Conservation (phyloP, 2,329 filamentous ascomycete genomes). For the Pseudocercospora ulei region DNA sequence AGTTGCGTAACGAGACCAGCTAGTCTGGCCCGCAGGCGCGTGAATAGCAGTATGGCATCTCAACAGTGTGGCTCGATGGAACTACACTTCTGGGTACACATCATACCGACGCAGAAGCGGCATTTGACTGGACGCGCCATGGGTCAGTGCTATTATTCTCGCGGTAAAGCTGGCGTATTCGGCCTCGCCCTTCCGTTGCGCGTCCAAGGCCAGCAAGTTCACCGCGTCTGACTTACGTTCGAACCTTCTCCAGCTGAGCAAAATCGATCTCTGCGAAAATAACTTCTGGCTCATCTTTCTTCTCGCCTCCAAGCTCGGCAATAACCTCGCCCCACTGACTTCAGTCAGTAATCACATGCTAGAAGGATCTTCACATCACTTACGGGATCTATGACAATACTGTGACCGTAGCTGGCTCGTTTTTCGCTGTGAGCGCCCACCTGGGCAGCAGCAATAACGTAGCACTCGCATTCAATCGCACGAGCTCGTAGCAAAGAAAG, state of each 20-base stretch:
- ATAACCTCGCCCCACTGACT: constrained; percentile 63
- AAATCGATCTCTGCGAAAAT: constrained; percentile 37
- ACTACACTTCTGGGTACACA: constrained; percentile 30
- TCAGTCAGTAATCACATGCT: neutral
- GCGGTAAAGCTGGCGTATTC: too few relatives aligned
- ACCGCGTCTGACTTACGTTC: constrained; percentile 24
- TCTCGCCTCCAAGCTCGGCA: constrained; percentile 50
- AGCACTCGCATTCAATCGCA: constrained; percentile 82
- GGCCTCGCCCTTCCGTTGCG: too few relatives aligned
- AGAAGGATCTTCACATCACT: neutral
- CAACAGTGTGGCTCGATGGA: too few relatives aligned
- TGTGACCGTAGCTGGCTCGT: constrained; percentile 73
- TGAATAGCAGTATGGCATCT: too few relatives aligned
- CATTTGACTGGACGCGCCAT: neutral
- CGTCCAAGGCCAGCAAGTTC: too few relatives aligned
- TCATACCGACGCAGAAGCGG: constrained; percentile 21
- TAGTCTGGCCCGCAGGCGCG: too few relatives aligned
- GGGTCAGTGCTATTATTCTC: constrained; percentile 6
- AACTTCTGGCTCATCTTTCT: constrained; percentile 37
- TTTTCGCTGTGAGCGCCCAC: constrained; percentile 63
- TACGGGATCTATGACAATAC: constrained; percentile 66
- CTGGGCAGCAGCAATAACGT: constrained; percentile 79
- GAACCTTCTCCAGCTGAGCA: constrained; percentile 34
- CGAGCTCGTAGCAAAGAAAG: constrained; percentile 64
- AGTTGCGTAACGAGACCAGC: too few relatives aligned